Evolutionary conservation across 1,284 basidiomycete species (phyloP).

Genomic region (Puccinia hordei): DNA sequence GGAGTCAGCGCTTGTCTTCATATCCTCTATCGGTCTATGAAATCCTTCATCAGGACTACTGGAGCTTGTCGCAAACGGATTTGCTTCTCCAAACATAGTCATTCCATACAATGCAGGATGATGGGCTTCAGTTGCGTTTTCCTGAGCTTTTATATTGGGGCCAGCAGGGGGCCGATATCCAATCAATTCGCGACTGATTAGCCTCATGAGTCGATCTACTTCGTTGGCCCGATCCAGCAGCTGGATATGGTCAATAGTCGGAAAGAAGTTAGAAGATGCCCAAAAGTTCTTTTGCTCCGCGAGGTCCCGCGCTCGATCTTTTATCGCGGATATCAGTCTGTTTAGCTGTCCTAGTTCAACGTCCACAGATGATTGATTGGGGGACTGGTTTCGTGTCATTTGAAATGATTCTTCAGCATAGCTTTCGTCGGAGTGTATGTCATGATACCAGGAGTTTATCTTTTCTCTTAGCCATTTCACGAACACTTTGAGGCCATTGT

Average conservation of each 20-base stretch:
- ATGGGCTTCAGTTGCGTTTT: neutral
- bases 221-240: constrained; percentile 42
- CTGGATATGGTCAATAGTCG: constrained; percentile 33
- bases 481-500: constrained; percentile 52
- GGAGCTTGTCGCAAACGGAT: constrained; percentile 30
- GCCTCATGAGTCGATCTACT: constrained; percentile 19
- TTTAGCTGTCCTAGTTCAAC: constrained; percentile 29
- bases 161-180: constrained; percentile 33
- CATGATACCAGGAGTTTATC: constrained; percentile 28
- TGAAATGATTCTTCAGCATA: constrained; percentile 19
- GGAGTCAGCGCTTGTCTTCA: constrained; percentile 16
- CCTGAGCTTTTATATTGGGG: neutral
- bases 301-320: constrained; percentile 11
- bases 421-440: neutral
- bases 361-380: neutral
- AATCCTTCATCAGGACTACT: constrained; percentile 17
- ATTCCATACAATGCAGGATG: constrained; percentile 36
- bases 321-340: constrained; percentile 33
- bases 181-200: constrained; percentile 23
- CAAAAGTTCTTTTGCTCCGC: neutral
- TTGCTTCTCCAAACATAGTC: constrained; percentile 29
- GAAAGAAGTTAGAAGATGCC: constrained; percentile 22
- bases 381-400: neutral
- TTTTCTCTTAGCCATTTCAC: constrained; percentile 43
- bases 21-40: neutral